Base-by-base conservation (phyloP, 495 filamentous ascomycete genomes). In the Niebla homalea region DNA sequence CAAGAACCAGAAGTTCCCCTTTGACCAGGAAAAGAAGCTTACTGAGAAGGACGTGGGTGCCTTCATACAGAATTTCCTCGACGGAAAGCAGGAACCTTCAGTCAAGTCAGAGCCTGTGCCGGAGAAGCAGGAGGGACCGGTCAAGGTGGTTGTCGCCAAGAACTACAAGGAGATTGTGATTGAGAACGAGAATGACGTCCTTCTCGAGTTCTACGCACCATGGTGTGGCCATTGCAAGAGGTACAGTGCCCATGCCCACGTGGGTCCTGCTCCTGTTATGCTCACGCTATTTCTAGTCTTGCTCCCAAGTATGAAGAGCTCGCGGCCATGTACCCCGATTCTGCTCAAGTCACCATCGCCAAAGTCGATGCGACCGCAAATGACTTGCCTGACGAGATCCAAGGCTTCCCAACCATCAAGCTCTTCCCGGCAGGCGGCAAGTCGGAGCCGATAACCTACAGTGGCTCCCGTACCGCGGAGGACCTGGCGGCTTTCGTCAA, bases 211-310 rank as follows among this genome's bases (percentile, higher is more conserved):
- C 72, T 99, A 99, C 70, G 92, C 92, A 29, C 93, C 93, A 41
- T 97, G 92, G 93, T 99, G 93, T 64, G 92, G 92, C 61, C 92
- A 98, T 78, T 98, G 92, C 87, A 98, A 98, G 76, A 80, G 88
- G 69, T 78, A 69, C 63, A 70, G 68, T 40, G 36, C 8, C 11
- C 12, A 43, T 23, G 7, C 16, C 20, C 29, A 6, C 36, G 35
- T 25, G 21, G 23, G 10, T 53, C 29, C 22, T 23, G 6, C 16
- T 8, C 25, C 15, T 37, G 0, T 11, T 14, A 45, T 29, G 39
- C 62, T 67, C 48, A 67, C 48, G 21, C 11, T 22, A 21, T 35
- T 37, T 36, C 49, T 46, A 77, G 72, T 64, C 72, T 84, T 53
- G 77, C 80, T 36, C 80, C 80, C 48, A 83, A 83, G 65, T 84